Evolutionary conservation across 2,329 filamentous ascomycete species (phyloP).

Genomic region (Onygena corvina): DNA sequence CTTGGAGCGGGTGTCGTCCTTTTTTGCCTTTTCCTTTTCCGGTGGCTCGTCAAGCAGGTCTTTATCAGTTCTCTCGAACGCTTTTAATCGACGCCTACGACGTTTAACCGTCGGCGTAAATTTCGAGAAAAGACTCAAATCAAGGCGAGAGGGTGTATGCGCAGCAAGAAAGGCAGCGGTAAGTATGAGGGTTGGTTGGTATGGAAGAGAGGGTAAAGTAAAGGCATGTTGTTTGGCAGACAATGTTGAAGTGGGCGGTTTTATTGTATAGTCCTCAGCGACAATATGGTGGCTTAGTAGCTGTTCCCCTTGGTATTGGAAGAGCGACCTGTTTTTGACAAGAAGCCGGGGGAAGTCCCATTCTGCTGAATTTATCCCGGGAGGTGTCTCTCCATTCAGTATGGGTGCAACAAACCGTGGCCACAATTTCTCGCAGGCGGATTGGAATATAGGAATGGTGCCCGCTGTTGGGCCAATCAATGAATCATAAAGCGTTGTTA

Average conservation of each 20-base stretch:
- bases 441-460: conserved; percentile 60
- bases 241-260: conserved; percentile 9
- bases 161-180: conserved; percentile 39
- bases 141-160: conserved; percentile 36
- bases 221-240: conserved; percentile 18
- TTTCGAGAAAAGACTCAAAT: conserved; percentile 41
- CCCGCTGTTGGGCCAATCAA: conserved; percentile 68
- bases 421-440: conserved; percentile 67
- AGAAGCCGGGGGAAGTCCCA: conserved; percentile 78
- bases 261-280: conserved; percentile 21
- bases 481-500: conserved; percentile 74
- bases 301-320: conserved; percentile 36
- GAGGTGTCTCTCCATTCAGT: conserved; percentile 48
- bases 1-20: background rate
- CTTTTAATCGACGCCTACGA: conserved; percentile 27
- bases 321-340: conserved; percentile 38
- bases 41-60: conserved; percentile 21
- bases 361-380: conserved; percentile 42
- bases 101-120: conserved; percentile 36
- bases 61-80: conserved; percentile 21
- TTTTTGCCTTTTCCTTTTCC: conserved; percentile 27
- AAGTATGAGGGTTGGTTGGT: conserved; percentile 37
- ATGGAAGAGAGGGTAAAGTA: conserved; percentile 31
- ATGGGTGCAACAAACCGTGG: conserved; percentile 71
- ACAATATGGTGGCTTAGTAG: conserved; percentile 33